Evolutionary conservation across 805 yeast genomes (phyloP), one percentile per base, ranked within the genome.

Genomic region (Saturnispora quitensis): DNA sequence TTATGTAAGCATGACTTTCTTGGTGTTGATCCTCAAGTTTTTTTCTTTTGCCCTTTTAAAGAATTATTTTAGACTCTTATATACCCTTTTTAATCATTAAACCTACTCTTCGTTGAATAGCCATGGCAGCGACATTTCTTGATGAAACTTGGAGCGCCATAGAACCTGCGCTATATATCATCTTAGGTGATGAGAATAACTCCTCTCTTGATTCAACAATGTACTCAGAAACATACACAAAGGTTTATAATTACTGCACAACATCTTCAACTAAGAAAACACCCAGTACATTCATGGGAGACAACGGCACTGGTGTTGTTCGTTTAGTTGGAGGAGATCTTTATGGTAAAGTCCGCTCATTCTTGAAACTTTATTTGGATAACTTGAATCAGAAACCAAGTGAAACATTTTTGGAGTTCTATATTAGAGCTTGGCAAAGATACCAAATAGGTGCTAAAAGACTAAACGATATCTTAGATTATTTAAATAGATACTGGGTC

Each of bases 401-500:
- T 47, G 96, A 88, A 59, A 70, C 83, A 1, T 85, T 89, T 60
- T 72, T 90, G 51, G 85, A 82, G 55, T 88, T 86, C 63, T 93
- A 93, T 62, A 95, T 88, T 44, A 75, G 82, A 62, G 80, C 84
- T 57, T 95, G 98, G 97, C 81, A 82, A 56, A 78, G 98, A 54
- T 93, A 78, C 65, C 81, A 95, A 22, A 81, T 88, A 50, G 98
- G 98, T 27, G 95, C 98, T 1, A 86, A 89, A 15, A 86, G 88
- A 67, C 70, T 93, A 65, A 89, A 89, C 66, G 93, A 95, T 65
- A 90, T 95, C 5, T 87, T 93, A 62, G 97, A 91, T 66, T 93
- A 93, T 68, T 82, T 93, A 78, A 93, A 93, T 68, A 78, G 98
- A 55, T 93, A 91, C 69, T 93, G 99, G 99, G 97, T 95, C 43